Conservation (phyloP, 23 red algal genomes). For the Chondrus crispus region DNA sequence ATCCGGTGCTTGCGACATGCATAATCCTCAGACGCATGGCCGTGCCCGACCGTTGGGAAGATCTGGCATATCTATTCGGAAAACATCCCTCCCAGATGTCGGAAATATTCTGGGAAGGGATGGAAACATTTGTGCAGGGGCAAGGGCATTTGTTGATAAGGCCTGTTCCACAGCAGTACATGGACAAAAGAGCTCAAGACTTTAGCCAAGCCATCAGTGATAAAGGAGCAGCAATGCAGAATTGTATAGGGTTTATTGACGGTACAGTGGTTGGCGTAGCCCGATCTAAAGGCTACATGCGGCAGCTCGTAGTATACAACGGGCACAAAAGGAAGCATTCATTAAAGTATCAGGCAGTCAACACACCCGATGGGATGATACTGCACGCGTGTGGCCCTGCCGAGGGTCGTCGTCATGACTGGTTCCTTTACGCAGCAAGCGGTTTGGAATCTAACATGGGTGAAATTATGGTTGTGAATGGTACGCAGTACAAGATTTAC, state of each 20-base stretch:
- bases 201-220: background rate
- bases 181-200: background rate
- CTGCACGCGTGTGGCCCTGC: background rate
- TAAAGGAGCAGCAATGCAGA: background rate
- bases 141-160: background rate
- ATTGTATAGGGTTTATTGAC: conserved; percentile 10
- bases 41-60: background rate
- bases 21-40: background rate
- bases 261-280: background rate
- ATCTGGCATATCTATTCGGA: background rate
- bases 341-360: conserved; percentile 14
- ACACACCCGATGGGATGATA: conserved; percentile 24
- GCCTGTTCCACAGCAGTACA: background rate
- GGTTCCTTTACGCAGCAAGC: background rate
- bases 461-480: background rate
- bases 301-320: conserved; percentile 13
- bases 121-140: background rate
- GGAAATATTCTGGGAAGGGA: conserved; percentile 34
- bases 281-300: background rate
- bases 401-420: conserved; percentile 6
- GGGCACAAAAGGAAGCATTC: conserved; percentile 6
- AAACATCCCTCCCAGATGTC: conserved; percentile 18
- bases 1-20: background rate
- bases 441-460: background rate
- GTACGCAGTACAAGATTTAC: background rate